Evolutionary conservation across 176 grass and related monocot genomes (phyloP), one percentile per base, ranked within the genome.

Genomic region (Bromus sterilis): DNA sequence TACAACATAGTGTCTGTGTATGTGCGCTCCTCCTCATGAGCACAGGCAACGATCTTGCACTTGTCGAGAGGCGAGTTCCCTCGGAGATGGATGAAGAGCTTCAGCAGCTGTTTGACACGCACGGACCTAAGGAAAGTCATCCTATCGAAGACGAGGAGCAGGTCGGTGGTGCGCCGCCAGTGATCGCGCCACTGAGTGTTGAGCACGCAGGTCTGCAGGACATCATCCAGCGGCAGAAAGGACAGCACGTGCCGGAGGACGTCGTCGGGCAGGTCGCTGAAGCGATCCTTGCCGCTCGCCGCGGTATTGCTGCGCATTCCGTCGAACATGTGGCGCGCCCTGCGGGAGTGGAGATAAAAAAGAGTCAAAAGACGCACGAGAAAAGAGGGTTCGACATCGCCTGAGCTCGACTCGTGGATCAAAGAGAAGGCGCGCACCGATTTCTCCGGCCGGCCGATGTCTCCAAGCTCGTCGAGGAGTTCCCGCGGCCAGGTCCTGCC

Each of bases 161-260:
- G 53, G 53, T 10, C 1, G 21, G 53, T 56, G 53, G 53, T 56
- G n/a, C 21, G 53, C 29, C 60, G 32, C 60, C 60, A 63, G 15
- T 4, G 14, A 29, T 9, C 29, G 2, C 60, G 29, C 60, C 60
- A 63, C 60, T 6, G 7, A 14, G 61, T 64, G 61, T 34, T 15
- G 15, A 64, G 61, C 30, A 64, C 15, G 30, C 15, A 64, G 0
- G 61, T 64, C 61, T 64, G 61, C 5, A 33, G 61, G 15, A 3
- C 61, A 7, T 34, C 30, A 0, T 0, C 15, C 0, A 0, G 0
- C 2, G 15, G 14, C 0, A 34, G 30, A 4, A 64, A 34, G 6
- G 60, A 33, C 30, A 33, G 0, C 30, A 64, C 30, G 0, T 18
- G 14, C 6, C 3, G 3, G 30, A 64, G 61, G 15, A 64, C 30